Percentiles rank a stretch among this genome's conserved stretches.
phyloP scores from a whole-genome alignment of 2,329 filamentous ascomycete genomes.

The Colletotrichum tropicicola region DNA sequence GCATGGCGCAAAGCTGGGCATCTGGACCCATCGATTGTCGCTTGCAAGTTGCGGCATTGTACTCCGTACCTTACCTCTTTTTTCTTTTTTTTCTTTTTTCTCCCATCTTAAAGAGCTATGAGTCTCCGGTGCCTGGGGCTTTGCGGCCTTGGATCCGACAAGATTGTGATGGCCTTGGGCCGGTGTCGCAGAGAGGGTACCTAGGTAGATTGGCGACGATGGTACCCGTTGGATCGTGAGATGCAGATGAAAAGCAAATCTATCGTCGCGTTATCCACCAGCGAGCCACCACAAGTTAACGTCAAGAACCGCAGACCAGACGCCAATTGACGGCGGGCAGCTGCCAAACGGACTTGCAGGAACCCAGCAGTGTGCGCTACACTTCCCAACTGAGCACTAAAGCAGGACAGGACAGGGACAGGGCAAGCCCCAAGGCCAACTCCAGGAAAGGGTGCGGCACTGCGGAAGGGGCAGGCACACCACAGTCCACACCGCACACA shows the following conservation, averaged over 20 bases:
- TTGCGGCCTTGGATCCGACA: no score
- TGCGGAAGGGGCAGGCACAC: not conserved
- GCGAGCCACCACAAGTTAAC: no score
- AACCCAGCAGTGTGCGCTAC: not conserved
- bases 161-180: no score
- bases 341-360: not conserved
- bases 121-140: no score
- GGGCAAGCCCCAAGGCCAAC: conserved; percentile 10
- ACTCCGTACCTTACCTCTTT: not conserved
- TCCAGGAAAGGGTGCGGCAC: not conserved
- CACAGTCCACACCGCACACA: not conserved
- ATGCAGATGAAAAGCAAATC: no score
- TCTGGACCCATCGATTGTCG: conserved; percentile 1
- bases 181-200: no score
- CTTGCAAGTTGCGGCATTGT: not conserved
- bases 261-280: no score
- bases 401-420: not conserved
- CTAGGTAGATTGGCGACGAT: not conserved
- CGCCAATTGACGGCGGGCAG: no score
- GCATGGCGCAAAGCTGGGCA: conserved; percentile 13
- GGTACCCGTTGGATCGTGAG: not conserved
- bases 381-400: no score
- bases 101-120: not conserved
- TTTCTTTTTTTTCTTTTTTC: not conserved
- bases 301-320: no score